These are phyloP conservation scores for Candida sanyaensis DNA, from an alignment of 1,139 yeast species.

Conservation along the genomic window DNA sequence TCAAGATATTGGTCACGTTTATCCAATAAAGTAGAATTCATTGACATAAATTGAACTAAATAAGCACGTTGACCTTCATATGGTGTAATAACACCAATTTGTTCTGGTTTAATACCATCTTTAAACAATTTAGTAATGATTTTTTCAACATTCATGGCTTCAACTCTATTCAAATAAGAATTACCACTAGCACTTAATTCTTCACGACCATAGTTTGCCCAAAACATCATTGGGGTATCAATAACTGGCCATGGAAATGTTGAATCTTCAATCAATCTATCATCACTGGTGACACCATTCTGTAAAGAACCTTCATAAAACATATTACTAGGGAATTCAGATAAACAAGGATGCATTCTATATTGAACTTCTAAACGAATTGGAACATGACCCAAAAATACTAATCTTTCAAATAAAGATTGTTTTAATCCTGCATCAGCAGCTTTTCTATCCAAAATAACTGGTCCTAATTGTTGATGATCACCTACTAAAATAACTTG, in stretches of 20 bases:
- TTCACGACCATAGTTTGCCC: conserved; percentile 90
- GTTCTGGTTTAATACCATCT: conserved; percentile 79
- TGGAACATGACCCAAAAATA: conserved; percentile 83
- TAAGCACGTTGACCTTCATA: conserved; percentile 94
- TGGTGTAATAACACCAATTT: conserved; percentile 92
- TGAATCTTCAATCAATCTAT: conserved; percentile 56
- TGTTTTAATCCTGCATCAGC: conserved; percentile 85
- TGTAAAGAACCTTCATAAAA: conserved; percentile 92
- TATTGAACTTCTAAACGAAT: conserved; percentile 88
- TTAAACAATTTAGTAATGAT: conserved; percentile 70
- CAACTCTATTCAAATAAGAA: conserved; percentile 84
- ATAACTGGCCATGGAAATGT: conserved; percentile 89
- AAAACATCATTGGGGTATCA: conserved; percentile 89
- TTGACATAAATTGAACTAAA: conserved; percentile 73
- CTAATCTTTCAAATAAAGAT: conserved; percentile 83
- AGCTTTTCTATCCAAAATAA: conserved; percentile 75
- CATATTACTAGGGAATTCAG: conserved; percentile 90
- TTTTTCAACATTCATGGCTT: conserved; percentile 89
- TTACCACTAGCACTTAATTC: conserved; percentile 84
- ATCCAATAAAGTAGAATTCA: conserved; percentile 66
- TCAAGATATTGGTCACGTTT: conserved; percentile 61
- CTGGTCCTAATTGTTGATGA: conserved; percentile 94
- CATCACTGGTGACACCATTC: conserved; percentile 82
- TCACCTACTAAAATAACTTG: conserved; percentile 92
- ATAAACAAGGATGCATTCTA: conserved; percentile 89